Conservation (phyloP, 1,284 basidiomycete genomes). For the Rhodotorula sp. region DNA sequence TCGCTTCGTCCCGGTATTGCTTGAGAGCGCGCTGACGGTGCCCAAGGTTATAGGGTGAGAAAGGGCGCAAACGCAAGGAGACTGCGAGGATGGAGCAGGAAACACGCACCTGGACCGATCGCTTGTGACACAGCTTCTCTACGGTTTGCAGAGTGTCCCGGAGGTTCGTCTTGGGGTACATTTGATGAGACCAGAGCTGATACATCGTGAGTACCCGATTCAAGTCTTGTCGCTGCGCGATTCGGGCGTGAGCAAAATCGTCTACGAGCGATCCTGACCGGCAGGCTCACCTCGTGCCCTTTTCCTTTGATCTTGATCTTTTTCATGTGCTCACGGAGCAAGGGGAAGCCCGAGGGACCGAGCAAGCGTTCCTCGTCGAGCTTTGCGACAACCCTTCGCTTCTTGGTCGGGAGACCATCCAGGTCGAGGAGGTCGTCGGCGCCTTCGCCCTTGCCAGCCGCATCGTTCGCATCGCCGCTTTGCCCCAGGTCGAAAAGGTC, state of each 20-base stretch:
- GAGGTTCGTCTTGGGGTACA: slow-evolving; percentile 84
- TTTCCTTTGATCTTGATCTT: slow-evolving; percentile 77
- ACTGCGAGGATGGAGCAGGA: not conserved
- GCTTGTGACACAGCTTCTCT: slow-evolving; percentile 79
- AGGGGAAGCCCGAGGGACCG: slow-evolving; percentile 69
- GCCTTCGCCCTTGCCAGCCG: slow-evolving; percentile 32
- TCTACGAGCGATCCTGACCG: not conserved
- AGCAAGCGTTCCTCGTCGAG: slow-evolving; percentile 55
- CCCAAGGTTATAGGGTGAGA: too few relatives aligned
- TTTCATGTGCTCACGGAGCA: slow-evolving; percentile 68
- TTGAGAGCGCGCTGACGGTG: slow-evolving; percentile 21
- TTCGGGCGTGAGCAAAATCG: not conserved
- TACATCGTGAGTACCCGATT: slow-evolving; percentile 73
- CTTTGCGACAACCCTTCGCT: slow-evolving; percentile 35
- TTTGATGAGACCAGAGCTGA: slow-evolving; percentile 84
- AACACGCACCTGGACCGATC: slow-evolving; percentile 70
- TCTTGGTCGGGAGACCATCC: slow-evolving; percentile 36
- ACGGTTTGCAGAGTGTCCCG: slow-evolving; percentile 74
- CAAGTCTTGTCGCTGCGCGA: slow-evolving; percentile 67
- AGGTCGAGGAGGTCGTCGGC: slow-evolving; percentile 45
- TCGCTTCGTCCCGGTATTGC: slow-evolving; percentile 30
- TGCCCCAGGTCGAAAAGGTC: slow-evolving; percentile 32
- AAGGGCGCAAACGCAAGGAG: not conserved
- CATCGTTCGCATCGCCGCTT: not conserved
- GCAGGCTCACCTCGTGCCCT: slow-evolving; percentile 71